Conservation (phyloP, 108 stramenopile genomes). For the Aurantiochytrium sp. region DNA sequence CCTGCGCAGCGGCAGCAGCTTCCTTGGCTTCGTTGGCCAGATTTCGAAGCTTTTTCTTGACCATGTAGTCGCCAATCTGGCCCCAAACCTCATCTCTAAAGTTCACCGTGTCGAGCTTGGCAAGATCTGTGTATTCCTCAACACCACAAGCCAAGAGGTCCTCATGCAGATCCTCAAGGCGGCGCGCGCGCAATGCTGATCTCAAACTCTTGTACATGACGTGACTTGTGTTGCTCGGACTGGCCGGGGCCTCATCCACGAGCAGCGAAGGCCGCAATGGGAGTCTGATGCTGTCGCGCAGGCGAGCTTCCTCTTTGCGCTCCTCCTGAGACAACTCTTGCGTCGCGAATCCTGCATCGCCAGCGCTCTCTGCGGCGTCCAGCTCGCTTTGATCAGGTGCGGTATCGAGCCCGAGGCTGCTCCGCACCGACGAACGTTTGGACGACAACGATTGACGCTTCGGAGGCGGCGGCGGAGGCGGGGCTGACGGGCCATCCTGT, state of each 20-base stretch:
- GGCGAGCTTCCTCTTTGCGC: neutral
- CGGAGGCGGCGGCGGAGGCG: neutral
- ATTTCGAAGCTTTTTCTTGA: neutral
- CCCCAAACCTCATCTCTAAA: neutral
- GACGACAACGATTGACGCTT: too few relatives aligned
- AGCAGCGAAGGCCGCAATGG: neutral
- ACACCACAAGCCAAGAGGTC: neutral
- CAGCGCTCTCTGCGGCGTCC: too few relatives aligned
- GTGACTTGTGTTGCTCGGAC: neutral
- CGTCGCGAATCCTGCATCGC: too few relatives aligned
- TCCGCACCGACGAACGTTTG: too few relatives aligned
- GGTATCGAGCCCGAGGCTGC: too few relatives aligned
- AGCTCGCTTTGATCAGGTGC: too few relatives aligned
- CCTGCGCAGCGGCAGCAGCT: neutral
- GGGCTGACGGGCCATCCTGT: neutral
- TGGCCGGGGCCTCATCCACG: neutral
- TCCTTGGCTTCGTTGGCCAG: neutral
- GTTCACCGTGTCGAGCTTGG: neutral
- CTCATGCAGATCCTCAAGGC: neutral
- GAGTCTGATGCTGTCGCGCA: neutral
- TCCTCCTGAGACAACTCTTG: neutral
- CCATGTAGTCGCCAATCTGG: neutral
- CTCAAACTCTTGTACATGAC: neutral
- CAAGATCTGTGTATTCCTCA: neutral
- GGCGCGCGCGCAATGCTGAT: neutral